Evolutionary conservation across 2,329 filamentous ascomycete genomes (phyloP).

Genomic region (Ophiocordyceps camponoti-saundersi): DNA sequence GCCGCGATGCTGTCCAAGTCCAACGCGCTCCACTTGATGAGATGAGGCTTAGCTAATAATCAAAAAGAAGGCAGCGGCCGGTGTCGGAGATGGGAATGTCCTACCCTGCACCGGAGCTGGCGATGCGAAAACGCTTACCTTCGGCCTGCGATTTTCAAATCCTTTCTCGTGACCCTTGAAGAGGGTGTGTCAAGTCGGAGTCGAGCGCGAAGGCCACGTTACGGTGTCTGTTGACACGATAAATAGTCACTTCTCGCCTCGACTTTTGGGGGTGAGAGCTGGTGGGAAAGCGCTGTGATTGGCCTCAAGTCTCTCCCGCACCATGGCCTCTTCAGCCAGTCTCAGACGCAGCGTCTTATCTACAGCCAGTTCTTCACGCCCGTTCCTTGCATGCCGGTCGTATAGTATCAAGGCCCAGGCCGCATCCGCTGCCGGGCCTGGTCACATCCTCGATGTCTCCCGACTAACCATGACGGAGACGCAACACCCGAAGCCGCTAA

Average conservation of each 20-base stretch:
- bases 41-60: too few species aligned
- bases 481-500: slow-evolving; percentile 53
- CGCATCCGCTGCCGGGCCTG: slow-evolving; percentile 32
- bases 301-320: slow-evolving; percentile 2
- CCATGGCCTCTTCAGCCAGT: slow-evolving; percentile 12
- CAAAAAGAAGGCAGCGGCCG: too few species aligned
- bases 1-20: too few species aligned
- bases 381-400: slow-evolving; percentile 12
- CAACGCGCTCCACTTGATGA: too few species aligned
- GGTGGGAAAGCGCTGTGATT: neutral
- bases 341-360: slow-evolving; percentile 15
- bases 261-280: neutral
- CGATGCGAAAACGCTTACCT: too few species aligned
- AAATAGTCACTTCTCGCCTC: neutral
- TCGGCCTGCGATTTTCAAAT: too few species aligned
- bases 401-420: slow-evolving; percentile 38
- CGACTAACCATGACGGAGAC: slow-evolving; percentile 63
- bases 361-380: slow-evolving; percentile 17
- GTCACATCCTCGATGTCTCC: slow-evolving; percentile 54
- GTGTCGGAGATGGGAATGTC: too few species aligned
- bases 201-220: too few species aligned
- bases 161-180: too few species aligned
- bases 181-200: too few species aligned
- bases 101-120: too few species aligned
- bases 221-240: neutral